These are phyloP conservation scores for Lactarius pseudohatsudake DNA, from an alignment of 768 basidiomycete genomes.

Conservation along the genomic window DNA sequence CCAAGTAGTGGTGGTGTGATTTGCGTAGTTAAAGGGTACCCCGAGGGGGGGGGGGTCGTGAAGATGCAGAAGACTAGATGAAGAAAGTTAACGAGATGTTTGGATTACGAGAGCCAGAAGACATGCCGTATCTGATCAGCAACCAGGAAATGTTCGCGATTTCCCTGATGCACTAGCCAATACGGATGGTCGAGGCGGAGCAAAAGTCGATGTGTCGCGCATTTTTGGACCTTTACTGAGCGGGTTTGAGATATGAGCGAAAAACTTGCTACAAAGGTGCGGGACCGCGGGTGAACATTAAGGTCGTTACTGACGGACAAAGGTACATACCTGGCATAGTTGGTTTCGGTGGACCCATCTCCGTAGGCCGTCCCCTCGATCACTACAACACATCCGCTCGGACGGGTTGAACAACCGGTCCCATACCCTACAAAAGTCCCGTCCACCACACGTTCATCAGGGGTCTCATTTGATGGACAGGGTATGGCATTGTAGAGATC, in stretches of 20 bases:
- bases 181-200: constrained; percentile 74
- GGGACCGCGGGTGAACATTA: constrained; percentile 2
- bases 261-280: constrained; percentile 45
- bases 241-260: constrained; percentile 41
- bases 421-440: constrained; percentile 39
- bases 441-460: constrained; percentile 40
- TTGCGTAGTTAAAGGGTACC: constrained; percentile 69
- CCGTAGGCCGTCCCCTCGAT: constrained; percentile 63
- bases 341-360: constrained; percentile 45
- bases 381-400: constrained; percentile 51
- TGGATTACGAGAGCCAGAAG: not conserved
- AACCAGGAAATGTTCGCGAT: constrained; percentile 80
- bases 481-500: constrained; percentile 60
- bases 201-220: constrained; percentile 48
- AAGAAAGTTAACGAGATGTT: not conserved
- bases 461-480: constrained; percentile 59
- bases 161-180: constrained; percentile 77
- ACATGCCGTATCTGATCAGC: constrained; percentile 69
- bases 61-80: constrained; percentile 53
- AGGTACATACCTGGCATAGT: constrained; percentile 59
- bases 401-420: constrained; percentile 23
- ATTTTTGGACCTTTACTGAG: constrained; percentile 41
- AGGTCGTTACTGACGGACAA: not conserved
- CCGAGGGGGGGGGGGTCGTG: constrained; percentile 52
- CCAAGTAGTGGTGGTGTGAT: constrained; percentile 60